These are phyloP conservation scores for Populus pruinosa DNA, from an alignment of 345 rosid species.

Conservation along the genomic window DNA sequence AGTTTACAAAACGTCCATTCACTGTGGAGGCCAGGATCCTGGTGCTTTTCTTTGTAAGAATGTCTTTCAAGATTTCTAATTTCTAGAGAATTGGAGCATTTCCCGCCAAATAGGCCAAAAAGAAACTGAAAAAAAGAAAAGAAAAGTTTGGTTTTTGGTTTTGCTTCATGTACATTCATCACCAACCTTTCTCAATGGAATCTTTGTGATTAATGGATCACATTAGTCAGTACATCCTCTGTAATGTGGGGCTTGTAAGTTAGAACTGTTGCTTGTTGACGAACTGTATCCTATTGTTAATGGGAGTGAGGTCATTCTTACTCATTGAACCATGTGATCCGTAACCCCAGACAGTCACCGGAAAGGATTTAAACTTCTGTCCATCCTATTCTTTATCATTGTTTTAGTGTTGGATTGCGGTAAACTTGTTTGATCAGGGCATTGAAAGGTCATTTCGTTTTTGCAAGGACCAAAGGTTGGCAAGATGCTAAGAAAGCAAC, in stretches of 20 bases:
- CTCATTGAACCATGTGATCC: neutral
- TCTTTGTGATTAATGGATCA: neutral
- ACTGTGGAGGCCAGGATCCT: neutral
- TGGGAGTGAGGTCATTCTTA: neutral
- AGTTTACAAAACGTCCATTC: neutral
- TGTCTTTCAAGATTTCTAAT: constrained; percentile 3
- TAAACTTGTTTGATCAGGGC: neutral
- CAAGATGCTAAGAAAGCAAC: neutral
- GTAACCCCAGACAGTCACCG: neutral
- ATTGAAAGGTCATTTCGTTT: neutral
- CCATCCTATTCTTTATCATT: neutral
- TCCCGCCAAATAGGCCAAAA: neutral
- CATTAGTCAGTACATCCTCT: neutral
- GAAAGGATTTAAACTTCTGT: neutral
- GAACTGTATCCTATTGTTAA: neutral
- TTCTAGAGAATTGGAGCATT: constrained; percentile 3
- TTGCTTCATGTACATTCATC: neutral
- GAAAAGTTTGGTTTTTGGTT: neutral
- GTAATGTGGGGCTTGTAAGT: neutral
- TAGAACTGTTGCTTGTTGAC: neutral
- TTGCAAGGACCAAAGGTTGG: neutral
- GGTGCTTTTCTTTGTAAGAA: neutral
- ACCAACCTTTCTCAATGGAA: neutral
- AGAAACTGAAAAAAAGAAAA: neutral
- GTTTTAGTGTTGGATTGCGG: neutral